Evolutionary conservation across 139 green algal genomes (phyloP).

Genomic region (Closterium sp.): DNA sequence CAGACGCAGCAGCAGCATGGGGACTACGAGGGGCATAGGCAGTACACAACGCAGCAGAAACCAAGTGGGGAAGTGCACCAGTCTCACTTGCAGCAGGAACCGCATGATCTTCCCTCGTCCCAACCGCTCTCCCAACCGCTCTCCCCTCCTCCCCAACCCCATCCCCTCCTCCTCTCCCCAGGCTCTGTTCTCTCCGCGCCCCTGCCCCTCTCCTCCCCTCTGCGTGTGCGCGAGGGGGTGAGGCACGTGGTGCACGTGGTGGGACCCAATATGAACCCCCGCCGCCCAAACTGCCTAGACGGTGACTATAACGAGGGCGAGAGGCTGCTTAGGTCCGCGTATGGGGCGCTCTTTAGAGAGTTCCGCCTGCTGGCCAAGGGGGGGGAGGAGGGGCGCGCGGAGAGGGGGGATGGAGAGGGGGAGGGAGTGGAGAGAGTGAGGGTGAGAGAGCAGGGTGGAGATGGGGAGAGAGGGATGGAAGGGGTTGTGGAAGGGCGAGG

Average conservation of each 20-base stretch:
- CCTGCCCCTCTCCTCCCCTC: conserved; percentile 22
- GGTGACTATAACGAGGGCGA: conserved; percentile 31
- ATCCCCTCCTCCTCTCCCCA: neutral
- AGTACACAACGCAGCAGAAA: neutral
- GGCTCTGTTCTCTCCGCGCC: conserved; percentile 17
- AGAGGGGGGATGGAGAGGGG: neutral
- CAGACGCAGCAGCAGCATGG: neutral
- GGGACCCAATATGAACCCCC: conserved; percentile 45
- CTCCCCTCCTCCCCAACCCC: neutral
- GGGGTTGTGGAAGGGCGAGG: neutral
- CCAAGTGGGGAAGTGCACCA: neutral
- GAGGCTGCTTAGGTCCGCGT: conserved; percentile 19
- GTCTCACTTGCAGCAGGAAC: no score
- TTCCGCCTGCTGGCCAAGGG: neutral
- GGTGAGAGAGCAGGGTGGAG: neutral
- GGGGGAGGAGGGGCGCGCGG: neutral
- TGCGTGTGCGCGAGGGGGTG: conserved; percentile 20
- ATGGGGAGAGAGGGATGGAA: neutral
- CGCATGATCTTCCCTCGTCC: no score
- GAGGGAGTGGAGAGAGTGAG: neutral
- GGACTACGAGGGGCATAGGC: neutral
- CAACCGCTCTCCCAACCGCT: no score
- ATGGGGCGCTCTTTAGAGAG: conserved; percentile 33
- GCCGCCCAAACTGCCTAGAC: conserved; percentile 29
- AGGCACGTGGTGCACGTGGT: conserved; percentile 49